Evolutionary conservation across 2,329 filamentous ascomycete genomes (phyloP).

Genomic region (Penicillium sp.): DNA sequence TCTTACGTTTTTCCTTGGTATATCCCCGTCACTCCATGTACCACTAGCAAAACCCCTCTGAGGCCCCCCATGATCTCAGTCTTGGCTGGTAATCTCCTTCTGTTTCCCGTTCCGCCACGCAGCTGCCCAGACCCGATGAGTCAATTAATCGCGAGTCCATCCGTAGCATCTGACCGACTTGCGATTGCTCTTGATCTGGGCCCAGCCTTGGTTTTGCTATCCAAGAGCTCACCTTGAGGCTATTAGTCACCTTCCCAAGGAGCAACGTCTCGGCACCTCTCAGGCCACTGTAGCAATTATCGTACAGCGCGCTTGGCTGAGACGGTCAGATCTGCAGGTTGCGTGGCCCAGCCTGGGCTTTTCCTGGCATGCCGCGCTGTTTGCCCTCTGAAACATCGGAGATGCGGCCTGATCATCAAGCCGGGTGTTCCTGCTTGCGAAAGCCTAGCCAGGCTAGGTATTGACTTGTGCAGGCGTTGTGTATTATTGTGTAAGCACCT

Average conservation of each 20-base stretch:
- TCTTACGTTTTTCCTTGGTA: background rate
- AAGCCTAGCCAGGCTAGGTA: background rate
- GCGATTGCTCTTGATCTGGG: background rate
- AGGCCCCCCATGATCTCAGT: background rate
- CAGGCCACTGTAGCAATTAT: background rate
- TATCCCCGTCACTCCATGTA: background rate
- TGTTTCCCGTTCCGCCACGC: slow-evolving; percentile 13
- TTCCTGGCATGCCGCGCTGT: background rate
- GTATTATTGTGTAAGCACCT: background rate
- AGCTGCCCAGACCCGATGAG: slow-evolving; percentile 5
- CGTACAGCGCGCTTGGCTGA: slow-evolving; percentile 15
- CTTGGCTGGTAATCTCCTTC: slow-evolving; percentile 1
- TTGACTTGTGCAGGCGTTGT: background rate
- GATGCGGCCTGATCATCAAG: background rate
- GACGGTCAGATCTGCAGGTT: slow-evolving; percentile 15
- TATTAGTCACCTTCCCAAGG: background rate
- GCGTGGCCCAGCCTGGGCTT: slow-evolving; percentile 12
- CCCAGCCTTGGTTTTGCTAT: background rate
- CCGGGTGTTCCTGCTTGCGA: background rate
- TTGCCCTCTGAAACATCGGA: slow-evolving; percentile 1
- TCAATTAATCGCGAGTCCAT: background rate
- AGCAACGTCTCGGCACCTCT: slow-evolving; percentile 11
- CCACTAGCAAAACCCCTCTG: background rate
- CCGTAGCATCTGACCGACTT: background rate
- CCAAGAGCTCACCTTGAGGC: slow-evolving; percentile 2